These are phyloP conservation scores for Phytomonas sp. DNA, from an alignment of 208 protist species.

Conservation along the genomic window DNA sequence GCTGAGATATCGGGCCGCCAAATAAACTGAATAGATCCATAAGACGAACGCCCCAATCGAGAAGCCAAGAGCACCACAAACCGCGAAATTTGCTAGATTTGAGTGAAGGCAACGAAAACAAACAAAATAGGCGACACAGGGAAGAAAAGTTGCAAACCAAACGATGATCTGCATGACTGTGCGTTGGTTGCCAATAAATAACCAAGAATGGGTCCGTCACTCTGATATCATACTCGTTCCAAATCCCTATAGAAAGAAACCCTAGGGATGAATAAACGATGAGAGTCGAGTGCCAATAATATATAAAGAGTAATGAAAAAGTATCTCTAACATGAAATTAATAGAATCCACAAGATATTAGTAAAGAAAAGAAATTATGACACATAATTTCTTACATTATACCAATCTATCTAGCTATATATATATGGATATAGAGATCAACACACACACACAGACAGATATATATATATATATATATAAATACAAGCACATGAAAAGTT, in stretches of 20 bases:
- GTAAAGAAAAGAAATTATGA: slow-evolving; percentile 5
- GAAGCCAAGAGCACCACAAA: slow-evolving; percentile 23
- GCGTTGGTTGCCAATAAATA: no score
- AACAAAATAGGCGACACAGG: slow-evolving; percentile 13
- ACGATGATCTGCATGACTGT: no score
- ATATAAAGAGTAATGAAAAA: no score
- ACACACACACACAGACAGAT: slow-evolving; percentile 11
- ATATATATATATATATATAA: no score
- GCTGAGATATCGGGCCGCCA: slow-evolving; percentile 31
- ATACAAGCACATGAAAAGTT: no score
- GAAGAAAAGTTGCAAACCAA: neutral
- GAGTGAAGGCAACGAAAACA: neutral
- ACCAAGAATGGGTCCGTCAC: no score
- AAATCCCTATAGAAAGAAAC: no score
- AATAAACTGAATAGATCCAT: slow-evolving; percentile 42
- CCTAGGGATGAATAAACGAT: no score
- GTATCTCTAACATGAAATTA: neutral
- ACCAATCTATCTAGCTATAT: neutral
- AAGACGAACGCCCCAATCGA: slow-evolving; percentile 22
- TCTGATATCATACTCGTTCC: no score
- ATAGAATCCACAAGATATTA: slow-evolving; percentile 1
- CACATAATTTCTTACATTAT: neutral
- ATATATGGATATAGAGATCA: neutral
- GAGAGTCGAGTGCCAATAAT: no score
- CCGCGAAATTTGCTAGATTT: slow-evolving; percentile 14